Evolutionary conservation across 495 filamentous ascomycete species (phyloP), one percentile per base, ranked within the genome.

Genomic region (Aspergillus bertholletiae): DNA sequence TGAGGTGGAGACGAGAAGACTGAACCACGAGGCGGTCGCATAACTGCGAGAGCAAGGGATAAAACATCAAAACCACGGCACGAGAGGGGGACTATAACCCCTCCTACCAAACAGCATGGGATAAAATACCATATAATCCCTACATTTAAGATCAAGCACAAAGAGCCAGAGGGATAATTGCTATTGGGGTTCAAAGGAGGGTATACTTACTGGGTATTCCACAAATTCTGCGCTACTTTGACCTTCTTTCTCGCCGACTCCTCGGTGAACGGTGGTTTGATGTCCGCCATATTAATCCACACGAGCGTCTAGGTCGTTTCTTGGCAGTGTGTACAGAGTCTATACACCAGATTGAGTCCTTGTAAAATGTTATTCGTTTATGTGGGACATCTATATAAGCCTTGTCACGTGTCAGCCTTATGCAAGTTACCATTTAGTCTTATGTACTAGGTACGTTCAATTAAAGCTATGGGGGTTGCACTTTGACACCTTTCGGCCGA

Each of bases 211-310:
- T 77, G 82, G 2, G 88, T 90, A 64, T 96, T 96, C 92, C 91
- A 96, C 17, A 89, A 77, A 55, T 86, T 76, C 70, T 96, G 92
- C 0, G 87, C 90, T 6, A 84, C 84, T 70, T 96, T 96, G 54
- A 96, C 91, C 66, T 96, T 96, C 51, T 80, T 71, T 22, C 72
- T 72, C 5, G 90, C 91, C 0, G 85, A 88, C 59, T 88, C 84
- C 23, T 70, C 70, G 5, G 88, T 94, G 72, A 95, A 95, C 1
- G 90, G 92, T n/a, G 92, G 91, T 46, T 80, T 79, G 39, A 83
- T 72, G 41, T 68, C 68, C 9, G 80, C 77, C 82, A 85, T 85
- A 46, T 47, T 7, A 5, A 28, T 11, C 13, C 13, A 18, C 7
- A 2, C 7, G n/a, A 18, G 15, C 7, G 2, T 6, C 7, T 22